Percentiles rank a stretch among this genome's conserved stretches.
Conservation (phyloP, 495 filamentous ascomycete species). For the Baudoinia panamericana region DNA sequence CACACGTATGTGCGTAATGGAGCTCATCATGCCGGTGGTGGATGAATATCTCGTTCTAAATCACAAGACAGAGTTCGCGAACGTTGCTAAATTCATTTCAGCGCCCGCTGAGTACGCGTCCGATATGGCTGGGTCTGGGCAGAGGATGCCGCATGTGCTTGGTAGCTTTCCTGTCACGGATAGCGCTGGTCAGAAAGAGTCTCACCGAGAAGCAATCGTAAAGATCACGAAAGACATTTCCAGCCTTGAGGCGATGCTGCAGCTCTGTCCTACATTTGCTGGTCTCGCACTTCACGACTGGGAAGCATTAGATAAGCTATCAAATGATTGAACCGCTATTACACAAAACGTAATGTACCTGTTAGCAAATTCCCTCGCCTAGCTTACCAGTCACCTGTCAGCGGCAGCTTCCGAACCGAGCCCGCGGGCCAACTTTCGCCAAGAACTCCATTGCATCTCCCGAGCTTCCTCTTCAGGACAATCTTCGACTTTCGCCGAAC, state of each 20-base stretch:
- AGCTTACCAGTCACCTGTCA: too few species aligned
- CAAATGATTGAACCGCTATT: too few species aligned
- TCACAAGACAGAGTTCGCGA: neutral
- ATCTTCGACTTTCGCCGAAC: neutral
- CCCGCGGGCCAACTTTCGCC: too few species aligned
- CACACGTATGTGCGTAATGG: constrained; percentile 1
- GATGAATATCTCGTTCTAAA: neutral
- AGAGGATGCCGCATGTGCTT: neutral
- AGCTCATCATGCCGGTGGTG: neutral
- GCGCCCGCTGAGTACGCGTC: neutral
- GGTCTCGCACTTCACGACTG: neutral
- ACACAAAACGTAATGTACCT: too few species aligned
- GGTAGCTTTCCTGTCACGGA: neutral
- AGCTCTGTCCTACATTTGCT: neutral
- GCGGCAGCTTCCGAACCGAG: too few species aligned
- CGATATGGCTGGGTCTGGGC: neutral
- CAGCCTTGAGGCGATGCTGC: neutral
- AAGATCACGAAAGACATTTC: neutral
- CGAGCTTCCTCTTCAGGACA: neutral
- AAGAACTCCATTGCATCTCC: too few species aligned
- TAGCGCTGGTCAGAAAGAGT: neutral
- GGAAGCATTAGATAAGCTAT: neutral
- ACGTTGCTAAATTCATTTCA: neutral
- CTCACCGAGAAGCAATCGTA: neutral
- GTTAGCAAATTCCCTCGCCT: too few species aligned